Evolutionary conservation across 306 rosid species (phyloP).

Genomic region (Trifolium dubium): DNA sequence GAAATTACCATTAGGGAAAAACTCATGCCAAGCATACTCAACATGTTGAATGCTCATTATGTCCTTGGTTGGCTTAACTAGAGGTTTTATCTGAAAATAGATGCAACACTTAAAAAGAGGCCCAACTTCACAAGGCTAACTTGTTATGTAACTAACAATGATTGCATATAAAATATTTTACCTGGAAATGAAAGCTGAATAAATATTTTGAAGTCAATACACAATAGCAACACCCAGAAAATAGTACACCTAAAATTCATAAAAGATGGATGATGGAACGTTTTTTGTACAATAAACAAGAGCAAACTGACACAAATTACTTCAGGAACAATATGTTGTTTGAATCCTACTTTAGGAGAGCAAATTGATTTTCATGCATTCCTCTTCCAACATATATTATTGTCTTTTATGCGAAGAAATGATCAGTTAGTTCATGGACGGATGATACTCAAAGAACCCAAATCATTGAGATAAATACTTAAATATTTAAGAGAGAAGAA

Average conservation of each 20-base stretch:
- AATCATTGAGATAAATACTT: conserved; percentile 31
- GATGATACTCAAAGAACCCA: conserved; percentile 29
- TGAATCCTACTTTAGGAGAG: conserved; percentile 81
- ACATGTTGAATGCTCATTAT: conserved; percentile 77
- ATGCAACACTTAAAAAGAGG: conserved; percentile 34
- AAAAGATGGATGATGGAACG: conserved; percentile 39
- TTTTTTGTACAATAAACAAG: conserved; percentile 33
- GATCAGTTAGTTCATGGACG: conserved; percentile 34
- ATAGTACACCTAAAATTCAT: conserved; percentile 80
- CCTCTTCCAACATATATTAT: conserved; percentile 95
- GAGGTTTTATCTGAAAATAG: conserved; percentile 79
- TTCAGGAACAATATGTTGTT: conserved; percentile 29
- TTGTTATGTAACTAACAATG: conserved; percentile 27
- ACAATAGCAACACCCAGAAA: conserved; percentile 87
- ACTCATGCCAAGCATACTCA: conserved; percentile 87
- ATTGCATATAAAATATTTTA: conserved; percentile 34
- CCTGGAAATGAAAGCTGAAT: conserved; percentile 87
- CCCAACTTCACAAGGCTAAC: conserved; percentile 32
- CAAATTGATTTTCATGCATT: conserved; percentile 92
- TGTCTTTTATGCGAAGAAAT: conserved; percentile 65
- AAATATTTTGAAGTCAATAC: conserved; percentile 71
- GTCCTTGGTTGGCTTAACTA: conserved; percentile 83
- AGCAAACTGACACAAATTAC: conserved; percentile 26
- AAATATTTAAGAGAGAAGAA: conserved; percentile 17
- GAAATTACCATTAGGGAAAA: conserved; percentile 80